These are phyloP conservation scores for Pseudocercospora macadamiae DNA, from an alignment of 2,329 filamentous ascomycete species.

Conservation along the genomic window DNA sequence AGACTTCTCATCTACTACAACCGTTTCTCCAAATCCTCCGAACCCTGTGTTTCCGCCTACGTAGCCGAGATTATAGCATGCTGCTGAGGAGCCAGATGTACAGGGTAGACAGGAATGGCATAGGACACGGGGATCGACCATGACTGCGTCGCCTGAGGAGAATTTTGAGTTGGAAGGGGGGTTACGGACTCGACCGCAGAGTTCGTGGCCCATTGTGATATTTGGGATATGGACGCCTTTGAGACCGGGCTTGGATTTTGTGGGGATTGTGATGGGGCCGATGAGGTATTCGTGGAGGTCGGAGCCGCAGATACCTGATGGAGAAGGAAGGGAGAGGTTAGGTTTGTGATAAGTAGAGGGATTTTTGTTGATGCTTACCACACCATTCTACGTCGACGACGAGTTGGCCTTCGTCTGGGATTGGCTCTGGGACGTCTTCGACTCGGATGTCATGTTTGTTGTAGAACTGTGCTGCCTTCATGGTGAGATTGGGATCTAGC, in stretches of 20 bases:
- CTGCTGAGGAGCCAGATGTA: conserved; percentile 17
- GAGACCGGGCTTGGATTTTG: conserved; percentile 12
- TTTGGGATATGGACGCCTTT: conserved; percentile 16
- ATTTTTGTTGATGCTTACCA: conserved; percentile 17
- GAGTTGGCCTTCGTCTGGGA: conserved; percentile 25
- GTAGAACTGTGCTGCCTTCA: conserved; percentile 35
- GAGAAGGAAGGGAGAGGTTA: background rate
- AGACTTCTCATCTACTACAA: conserved; percentile 17
- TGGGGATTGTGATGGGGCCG: conserved; percentile 21
- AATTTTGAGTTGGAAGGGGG: conserved; percentile 20
- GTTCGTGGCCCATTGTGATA: conserved; percentile 28
- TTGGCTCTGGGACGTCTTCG: conserved; percentile 31
- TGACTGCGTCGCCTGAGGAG: conserved; percentile 23
- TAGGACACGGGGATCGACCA: conserved; percentile 30
- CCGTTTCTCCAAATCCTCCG: conserved; percentile 27
- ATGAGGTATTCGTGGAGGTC: conserved; percentile 28
- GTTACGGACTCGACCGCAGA: conserved; percentile 27
- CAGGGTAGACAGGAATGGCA: conserved; percentile 27
- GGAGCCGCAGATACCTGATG: conserved; percentile 31
- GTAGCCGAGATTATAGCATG: conserved; percentile 27
- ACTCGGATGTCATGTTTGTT: conserved; percentile 30
- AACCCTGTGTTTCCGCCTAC: conserved; percentile 25
- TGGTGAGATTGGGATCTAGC: conserved; percentile 3
- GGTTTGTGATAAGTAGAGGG: background rate
- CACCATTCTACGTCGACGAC: conserved; percentile 31